Base-by-base conservation (phyloP, 345 rosid species). In the Adansonia digitata region DNA sequence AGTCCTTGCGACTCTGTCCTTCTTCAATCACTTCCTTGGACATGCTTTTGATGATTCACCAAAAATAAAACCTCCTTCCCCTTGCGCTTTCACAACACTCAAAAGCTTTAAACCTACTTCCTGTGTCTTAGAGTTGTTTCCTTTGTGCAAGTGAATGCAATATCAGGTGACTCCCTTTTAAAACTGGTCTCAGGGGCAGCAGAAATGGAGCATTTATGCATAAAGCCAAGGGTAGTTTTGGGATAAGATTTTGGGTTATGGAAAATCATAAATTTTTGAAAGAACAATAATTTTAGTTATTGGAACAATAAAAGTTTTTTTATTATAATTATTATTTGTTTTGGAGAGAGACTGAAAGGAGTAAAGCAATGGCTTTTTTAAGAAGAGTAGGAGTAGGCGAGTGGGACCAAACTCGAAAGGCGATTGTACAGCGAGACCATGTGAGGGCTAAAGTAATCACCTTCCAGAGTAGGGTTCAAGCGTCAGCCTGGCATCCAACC, bases 11-110 rank as follows among this genome's bases (percentile, higher is more conserved):
- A 63, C 75, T 18, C 66, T 83, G 90, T 24, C 87, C 92, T 74
- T 88, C 98, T 79, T 91, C 98, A 63, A 87, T 82, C 65, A 91
- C 95, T 81, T 93, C 97, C 86, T 91, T 91, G 2, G 95, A 86
- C 92, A 93, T n/a, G n/a, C n/a, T n/a, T n/a, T n/a, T n/a, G n/a
- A n/a, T n/a, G n/a, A n/a, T n/a, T n/a, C n/a, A n/a, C n/a, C n/a
- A n/a, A n/a, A n/a, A n/a, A n/a, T n/a, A n/a, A n/a, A 0, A 26
- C 31, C 9, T 2, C 46, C 46, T 2, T 11, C 14, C 2, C 46
- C 14, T 42, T 11, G 46, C 1, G 0, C 2, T n/a, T 42, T 14
- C 6, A 67, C n/a, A 67, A 64, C 48, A n/a, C 52, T 40, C 7
- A n/a, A n/a, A 9, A 42, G 55, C 55, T 7, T 20, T 22, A n/a